Base-by-base conservation (phyloP, 495 filamentous ascomycete genomes). In the Penicillium maclennaniae region DNA sequence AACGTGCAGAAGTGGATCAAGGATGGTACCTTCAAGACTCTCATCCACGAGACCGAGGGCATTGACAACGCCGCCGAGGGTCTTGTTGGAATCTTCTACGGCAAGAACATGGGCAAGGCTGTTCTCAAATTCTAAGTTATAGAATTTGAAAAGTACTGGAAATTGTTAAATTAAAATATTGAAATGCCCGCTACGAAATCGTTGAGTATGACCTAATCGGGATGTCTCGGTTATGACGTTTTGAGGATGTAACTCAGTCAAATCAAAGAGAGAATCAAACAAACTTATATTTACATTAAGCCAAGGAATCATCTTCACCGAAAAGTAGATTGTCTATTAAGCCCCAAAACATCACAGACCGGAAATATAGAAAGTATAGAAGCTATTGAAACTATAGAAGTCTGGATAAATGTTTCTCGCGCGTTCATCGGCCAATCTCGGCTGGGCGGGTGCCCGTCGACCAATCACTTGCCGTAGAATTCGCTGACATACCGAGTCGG, bases 51-150 rank as follows among this genome's bases (percentile, higher is more conserved):
- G 52, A 91, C 86, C 2, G 76, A 85, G 16, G 92, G 92, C 16
- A 89, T 96, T 54, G 92, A 96, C 49, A 87, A 91, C 55, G 86
- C 84, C 3, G 72, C 85, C 21, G 82, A 92, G 47, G 92, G 88
- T 9, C 77, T 96, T 41, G 57, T 96, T n/a, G 90, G 86, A n/a
- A 85, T 97, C 76, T 76, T 96, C 49, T 63, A 86, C 65, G 92
- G 92, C 26, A 84, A 90, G 70, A 97, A 97, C 74, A 87, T 89
- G 75, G 92, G 92, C 54, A 97, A 97, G 78, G 89, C 91, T 28
- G 81, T 95, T 20, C 55, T 96, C 55, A 87, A 89, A 74, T 85
- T 92, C 48, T 75, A 72, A 61, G 16, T 41, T 28, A 43, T n/a
- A n/a, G n/a, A n/a, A n/a, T n/a, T n/a, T n/a, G n/a, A n/a, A n/a